Evolutionary conservation across 2,329 filamentous ascomycete species (phyloP).

Genomic region (Alternaria atra): DNA sequence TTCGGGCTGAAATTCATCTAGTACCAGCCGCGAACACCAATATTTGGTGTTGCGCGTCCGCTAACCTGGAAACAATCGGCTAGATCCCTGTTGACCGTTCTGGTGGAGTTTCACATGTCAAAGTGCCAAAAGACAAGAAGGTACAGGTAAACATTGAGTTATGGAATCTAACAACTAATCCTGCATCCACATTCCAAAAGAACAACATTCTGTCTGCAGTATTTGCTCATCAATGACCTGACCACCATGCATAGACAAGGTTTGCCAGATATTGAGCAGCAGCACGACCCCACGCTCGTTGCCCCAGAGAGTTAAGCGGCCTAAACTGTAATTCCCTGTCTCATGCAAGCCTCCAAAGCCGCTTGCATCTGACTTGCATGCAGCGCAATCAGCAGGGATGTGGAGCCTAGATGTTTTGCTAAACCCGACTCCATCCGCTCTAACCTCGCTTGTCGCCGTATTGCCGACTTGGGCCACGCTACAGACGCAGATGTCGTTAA

Average conservation of each 20-base stretch:
- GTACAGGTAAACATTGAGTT: neutral
- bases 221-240: constrained; percentile 7
- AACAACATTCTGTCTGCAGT: neutral
- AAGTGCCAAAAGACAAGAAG: neutral
- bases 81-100: constrained; percentile 22
- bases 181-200: neutral
- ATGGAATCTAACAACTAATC: neutral
- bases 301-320: constrained; percentile 30
- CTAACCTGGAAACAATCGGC: constrained; percentile 22
- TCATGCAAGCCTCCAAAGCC: constrained; percentile 33
- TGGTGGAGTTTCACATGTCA: constrained; percentile 27
- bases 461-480: constrained; percentile 23
- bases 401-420: constrained; percentile 33
- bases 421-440: constrained; percentile 22
- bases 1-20: constrained; percentile 21
- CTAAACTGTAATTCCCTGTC: constrained; percentile 22
- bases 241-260: constrained; percentile 16
- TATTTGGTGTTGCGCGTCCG: constrained; percentile 24
- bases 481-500: constrained; percentile 22
- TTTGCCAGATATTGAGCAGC: constrained; percentile 18
- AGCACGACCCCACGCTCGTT: constrained; percentile 27
- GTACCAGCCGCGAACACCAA: constrained; percentile 7
- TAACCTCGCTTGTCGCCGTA: constrained; percentile 21
- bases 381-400: constrained; percentile 22
- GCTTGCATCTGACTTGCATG: constrained; percentile 42